Base-by-base conservation (phyloP, 805 yeast species). In the Cyberlindnera subsufficiens region DNA sequence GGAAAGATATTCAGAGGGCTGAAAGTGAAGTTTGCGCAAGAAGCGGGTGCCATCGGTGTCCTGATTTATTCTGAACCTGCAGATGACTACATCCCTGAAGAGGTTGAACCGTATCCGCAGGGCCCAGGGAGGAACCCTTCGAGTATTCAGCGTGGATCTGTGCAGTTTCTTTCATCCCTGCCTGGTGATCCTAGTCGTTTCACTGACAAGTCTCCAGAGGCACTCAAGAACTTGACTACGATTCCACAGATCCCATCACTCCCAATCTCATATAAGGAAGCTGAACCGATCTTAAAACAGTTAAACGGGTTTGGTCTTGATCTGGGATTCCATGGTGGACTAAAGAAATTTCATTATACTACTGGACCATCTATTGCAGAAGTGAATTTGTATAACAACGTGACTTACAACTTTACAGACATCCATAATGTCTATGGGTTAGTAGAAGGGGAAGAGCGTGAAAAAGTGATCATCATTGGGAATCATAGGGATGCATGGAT, bases 401-500 rank as follows among this genome's bases (percentile, higher is more conserved):
- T 84, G 58, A 74, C 73, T 15, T 83, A 77, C 57, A 76, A 73
- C 51, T 70, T 80, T 50, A 67, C 78, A 11, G 81, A 85, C 6
- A 69, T 81, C 54, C 69, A 72, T 64, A 80, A 85, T 53, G 81
- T 82, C 27, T 69, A 78, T 53, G 90, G 83, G 9, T 69, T 68
- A 36, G 61, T 81, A 34, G 74, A 73, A 45, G 90, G 90, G 33
- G 57, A 61, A 11, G 65, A 68, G 32, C 60, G 65, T 32, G 70
- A 74, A 38, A 81, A 80, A 43, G 79, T 75, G 16, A 70, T 84
- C 38, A 58, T 85, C 30, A 58, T 84, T 43, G 93, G 93, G 30
- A 84, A 83, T 58, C 93, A 84, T 58, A 75, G 88, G 42, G 93
- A 85, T 57, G 80, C 90, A 3, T 86, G 91, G 93, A 74, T 80